Base-by-base conservation (phyloP, 2,329 filamentous ascomycete genomes). In the Diaporthe humulicola region DNA sequence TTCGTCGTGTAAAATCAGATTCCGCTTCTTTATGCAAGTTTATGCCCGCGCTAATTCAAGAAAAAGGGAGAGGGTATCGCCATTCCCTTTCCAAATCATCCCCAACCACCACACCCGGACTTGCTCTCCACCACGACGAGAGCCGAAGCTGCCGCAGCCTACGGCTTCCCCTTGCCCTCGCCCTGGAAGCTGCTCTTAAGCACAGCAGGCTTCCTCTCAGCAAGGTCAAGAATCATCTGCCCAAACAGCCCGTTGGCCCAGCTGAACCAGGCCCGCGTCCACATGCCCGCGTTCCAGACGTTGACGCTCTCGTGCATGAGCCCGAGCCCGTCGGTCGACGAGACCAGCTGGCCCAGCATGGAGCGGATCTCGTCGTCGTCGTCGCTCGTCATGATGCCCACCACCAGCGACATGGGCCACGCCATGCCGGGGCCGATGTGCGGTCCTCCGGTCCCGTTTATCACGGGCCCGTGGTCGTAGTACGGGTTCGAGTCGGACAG, bases 201-300 rank as follows among this genome's bases (percentile, higher is more conserved):
- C 74, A 98, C 81, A 79, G 92, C 86, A 15, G 94, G 95, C 82
- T 94, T 94, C 81, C 94, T 87, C 77, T 90, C 88, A 60, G 92
- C 91, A 69, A 98, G 83, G 84, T 96, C 93, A 40, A 97, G 83
- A 73, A 97, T 90, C 75, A 94, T 94, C 85, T 96, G 93, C 17
- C 94, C 93, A 83, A 96, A 97, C n/a, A 97, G 90, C 0, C 93
- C 95, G 81, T 97, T 97, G 19, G 94, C 94, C 95, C 95, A 97
- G 93, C 94, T 95, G 75, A 87, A 87, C 76, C 74, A 85, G 82
- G 83, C 80, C 84, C 92, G 84, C 19, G 92, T 93, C 81, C 92
- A 94, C 30, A 89, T 86, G 52, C 83, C 85, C 42, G 87, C 83
- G 72, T 86, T 85, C 66, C 90, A 87, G 30, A 93, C 92, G 78